These are phyloP conservation scores for Pistacia integerrima DNA, from an alignment of 345 rosid genomes.

Conservation along the genomic window DNA sequence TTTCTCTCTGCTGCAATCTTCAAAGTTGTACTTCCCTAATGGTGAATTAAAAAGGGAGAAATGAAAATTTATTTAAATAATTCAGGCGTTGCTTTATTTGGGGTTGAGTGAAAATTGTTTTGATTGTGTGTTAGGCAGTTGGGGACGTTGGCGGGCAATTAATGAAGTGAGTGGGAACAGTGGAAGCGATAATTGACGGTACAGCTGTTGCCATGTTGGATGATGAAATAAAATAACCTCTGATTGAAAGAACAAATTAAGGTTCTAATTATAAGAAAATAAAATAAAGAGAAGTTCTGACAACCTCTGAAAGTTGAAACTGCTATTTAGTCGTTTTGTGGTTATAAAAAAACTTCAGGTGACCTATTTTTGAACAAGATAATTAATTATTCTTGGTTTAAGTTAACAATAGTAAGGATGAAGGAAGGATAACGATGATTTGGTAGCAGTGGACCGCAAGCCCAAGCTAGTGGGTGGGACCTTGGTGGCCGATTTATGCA, in stretches of 20 bases:
- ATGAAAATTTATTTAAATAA: too few species aligned
- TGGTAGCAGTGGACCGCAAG: not conserved
- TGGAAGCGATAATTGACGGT: not conserved
- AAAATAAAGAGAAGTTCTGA: not conserved
- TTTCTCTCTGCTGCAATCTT: constrained; percentile 16
- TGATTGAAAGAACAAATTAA: constrained; percentile 1
- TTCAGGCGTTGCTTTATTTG: too few species aligned
- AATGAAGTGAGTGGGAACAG: constrained; percentile 10
- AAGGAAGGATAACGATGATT: too few species aligned
- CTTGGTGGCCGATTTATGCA: not conserved
- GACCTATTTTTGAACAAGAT: too few species aligned
- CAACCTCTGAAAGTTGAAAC: not conserved
- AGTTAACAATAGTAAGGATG: not conserved
- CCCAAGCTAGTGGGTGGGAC: not conserved
- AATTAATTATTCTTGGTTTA: too few species aligned
- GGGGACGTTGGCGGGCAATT: constrained; percentile 40
- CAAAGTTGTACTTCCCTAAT: constrained; percentile 26
- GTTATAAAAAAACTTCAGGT: not conserved
- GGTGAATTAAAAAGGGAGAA: too few species aligned
- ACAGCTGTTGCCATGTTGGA: constrained; percentile 34
- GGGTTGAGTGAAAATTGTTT: not conserved
- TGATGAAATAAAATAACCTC: not conserved
- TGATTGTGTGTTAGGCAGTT: not conserved
- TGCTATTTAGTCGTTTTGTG: not conserved
- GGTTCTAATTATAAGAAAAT: not conserved